A percentile compares a stretch with the other conserved stretches of the same genome.
Evolutionary conservation across 2,329 filamentous ascomycete genomes (phyloP).

Genomic region (Talaromyces sp.): DNA sequence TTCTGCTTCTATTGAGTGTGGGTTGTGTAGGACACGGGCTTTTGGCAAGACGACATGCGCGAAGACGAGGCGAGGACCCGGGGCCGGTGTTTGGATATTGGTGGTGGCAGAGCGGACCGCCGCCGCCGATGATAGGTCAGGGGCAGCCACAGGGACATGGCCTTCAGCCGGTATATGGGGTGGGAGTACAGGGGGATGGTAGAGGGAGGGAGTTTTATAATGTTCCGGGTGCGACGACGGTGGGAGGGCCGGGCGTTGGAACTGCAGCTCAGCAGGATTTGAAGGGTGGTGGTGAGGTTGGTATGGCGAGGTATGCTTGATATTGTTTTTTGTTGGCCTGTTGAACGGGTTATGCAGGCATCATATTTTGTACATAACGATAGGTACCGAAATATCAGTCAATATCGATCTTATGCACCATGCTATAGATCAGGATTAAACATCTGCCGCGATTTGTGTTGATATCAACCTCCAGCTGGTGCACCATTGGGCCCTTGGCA

Average conservation of each 20-base stretch:
- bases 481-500: no score
- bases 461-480: no score
- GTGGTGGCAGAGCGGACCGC: not conserved
- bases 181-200: not conserved
- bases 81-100: not conserved
- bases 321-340: not conserved
- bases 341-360: not conserved
- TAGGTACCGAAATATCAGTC: no score
- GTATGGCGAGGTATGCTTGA: conserved; percentile 9
- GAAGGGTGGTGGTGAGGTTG: not conserved
- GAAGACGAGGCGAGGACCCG: conserved; percentile 7
- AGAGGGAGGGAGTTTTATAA: conserved; percentile 7
- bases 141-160: not conserved
- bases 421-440: no score
- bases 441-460: no score
- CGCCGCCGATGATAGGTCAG: not conserved
- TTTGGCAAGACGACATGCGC: not conserved
- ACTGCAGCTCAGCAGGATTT: not conserved
- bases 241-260: not conserved
- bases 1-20: not conserved
- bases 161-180: not conserved
- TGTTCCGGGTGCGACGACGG: not conserved
- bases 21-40: not conserved
- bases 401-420: not conserved
- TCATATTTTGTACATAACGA: not conserved